phyloP scores from a whole-genome alignment of 306 rosid species.

The Prunus fruticosa region DNA sequence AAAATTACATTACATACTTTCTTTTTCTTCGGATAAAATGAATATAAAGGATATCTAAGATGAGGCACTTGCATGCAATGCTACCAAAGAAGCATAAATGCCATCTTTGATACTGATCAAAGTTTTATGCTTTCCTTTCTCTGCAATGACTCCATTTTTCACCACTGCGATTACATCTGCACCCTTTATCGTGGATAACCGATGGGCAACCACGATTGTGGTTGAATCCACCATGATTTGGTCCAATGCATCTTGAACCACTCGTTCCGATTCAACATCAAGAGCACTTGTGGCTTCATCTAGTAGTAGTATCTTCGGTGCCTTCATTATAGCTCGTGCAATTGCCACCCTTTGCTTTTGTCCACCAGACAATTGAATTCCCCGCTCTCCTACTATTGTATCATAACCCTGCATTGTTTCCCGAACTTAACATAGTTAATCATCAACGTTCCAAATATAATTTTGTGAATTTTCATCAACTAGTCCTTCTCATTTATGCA shows the following conservation, averaged over 20 bases:
- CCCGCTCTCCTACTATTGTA: conserved; percentile 54
- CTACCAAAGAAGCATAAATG: conserved; percentile 30
- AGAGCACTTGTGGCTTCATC: conserved; percentile 83
- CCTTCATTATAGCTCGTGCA: conserved; percentile 60
- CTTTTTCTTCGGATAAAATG: neutral
- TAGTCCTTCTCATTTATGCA: neutral
- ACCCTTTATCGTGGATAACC: conserved; percentile 54
- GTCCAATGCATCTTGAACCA: conserved; percentile 71
- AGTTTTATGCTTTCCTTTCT: conserved; percentile 31
- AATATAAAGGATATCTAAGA: neutral
- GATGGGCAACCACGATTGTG: conserved; percentile 66
- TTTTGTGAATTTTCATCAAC: neutral
- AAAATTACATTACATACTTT: no score
- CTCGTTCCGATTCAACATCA: conserved; percentile 73
- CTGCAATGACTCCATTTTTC: conserved; percentile 54
- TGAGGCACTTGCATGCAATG: conserved; percentile 30
- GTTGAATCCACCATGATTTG: conserved; percentile 53
- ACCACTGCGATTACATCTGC: conserved; percentile 66
- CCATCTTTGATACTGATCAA: conserved; percentile 27
- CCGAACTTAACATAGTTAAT: neutral
- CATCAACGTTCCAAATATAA: neutral
- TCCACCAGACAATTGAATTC: conserved; percentile 59
- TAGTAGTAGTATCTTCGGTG: conserved; percentile 54
- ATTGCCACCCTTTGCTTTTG: conserved; percentile 71
- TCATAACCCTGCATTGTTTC: conserved; percentile 52